Evolutionary conservation across 805 yeast genomes (phyloP).

Genomic region (Cyberlindnera samutprakarnensis): DNA sequence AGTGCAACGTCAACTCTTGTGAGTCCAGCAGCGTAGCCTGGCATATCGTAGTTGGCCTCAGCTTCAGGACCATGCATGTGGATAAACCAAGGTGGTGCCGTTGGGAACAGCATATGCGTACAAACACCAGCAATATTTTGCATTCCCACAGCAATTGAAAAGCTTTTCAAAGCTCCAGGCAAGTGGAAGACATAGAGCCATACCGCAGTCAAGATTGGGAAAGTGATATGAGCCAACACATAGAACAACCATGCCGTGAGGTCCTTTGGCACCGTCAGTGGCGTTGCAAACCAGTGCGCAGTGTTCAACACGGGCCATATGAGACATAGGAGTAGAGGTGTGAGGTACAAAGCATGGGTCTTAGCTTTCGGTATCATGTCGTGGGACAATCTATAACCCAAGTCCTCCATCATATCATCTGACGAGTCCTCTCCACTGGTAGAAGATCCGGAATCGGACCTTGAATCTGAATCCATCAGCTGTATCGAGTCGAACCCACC

Average conservation of each 20-base stretch:
- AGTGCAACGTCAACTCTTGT: slow-evolving; percentile 56
- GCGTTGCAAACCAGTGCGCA: slow-evolving; percentile 33
- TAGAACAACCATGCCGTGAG: slow-evolving; percentile 54
- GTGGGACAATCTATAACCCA: neutral
- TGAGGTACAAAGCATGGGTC: slow-evolving; percentile 1
- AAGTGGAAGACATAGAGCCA: slow-evolving; percentile 61
- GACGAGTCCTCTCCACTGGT: neutral
- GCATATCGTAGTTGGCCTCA: slow-evolving; percentile 50
- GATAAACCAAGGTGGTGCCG: slow-evolving; percentile 72
- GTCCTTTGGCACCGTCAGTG: slow-evolving; percentile 39
- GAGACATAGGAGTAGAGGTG: slow-evolving; percentile 31
- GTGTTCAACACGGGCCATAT: slow-evolving; percentile 46
- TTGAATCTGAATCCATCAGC: neutral
- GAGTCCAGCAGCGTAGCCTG: slow-evolving; percentile 67
- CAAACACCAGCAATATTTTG: slow-evolving; percentile 54
- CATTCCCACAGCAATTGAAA: slow-evolving; percentile 46
- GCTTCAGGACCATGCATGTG: slow-evolving; percentile 51
- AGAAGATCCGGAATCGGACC: neutral
- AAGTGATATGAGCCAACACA: slow-evolving; percentile 52
- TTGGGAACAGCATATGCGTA: slow-evolving; percentile 58
- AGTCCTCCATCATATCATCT: neutral
- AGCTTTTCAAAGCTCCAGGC: slow-evolving; percentile 52
- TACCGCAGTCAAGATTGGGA: slow-evolving; percentile 53
- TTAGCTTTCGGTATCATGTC: neutral
- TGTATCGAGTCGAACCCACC: neutral